A percentile compares a stretch with the other conserved stretches of the same genome.
Conservation (phyloP, 2,329 filamentous ascomycete species). For the Trichophyton schoenleinii region DNA sequence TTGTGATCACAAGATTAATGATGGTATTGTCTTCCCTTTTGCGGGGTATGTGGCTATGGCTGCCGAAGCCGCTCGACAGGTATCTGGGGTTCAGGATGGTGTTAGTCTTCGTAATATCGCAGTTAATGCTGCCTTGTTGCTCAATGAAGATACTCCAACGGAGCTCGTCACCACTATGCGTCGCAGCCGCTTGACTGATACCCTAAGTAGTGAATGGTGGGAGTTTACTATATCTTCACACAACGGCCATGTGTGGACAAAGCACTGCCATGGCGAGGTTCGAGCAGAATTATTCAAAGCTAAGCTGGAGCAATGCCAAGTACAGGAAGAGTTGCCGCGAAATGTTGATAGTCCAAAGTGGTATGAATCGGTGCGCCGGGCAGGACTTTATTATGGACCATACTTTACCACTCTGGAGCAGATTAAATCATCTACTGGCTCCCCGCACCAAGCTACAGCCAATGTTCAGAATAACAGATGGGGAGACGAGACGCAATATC, state of each 20-base stretch:
- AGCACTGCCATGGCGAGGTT: slow-evolving; percentile 18
- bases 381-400: slow-evolving; percentile 3
- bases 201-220: neutral
- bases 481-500: neutral
- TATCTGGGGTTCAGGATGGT: neutral
- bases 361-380: neutral
- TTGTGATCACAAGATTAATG: slow-evolving; percentile 30
- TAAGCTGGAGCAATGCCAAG: neutral
- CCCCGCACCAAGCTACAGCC: neutral
- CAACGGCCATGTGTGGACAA: slow-evolving; percentile 14
- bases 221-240: slow-evolving; percentile 15
- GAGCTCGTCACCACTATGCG: slow-evolving; percentile 17
- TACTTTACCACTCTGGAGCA: neutral
- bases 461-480: neutral
- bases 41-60: slow-evolving; percentile 34
- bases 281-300: neutral
- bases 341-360: neutral
- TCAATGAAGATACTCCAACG: slow-evolving; percentile 11
- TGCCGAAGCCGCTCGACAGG: slow-evolving; percentile 26
- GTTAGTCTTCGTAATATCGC: slow-evolving; percentile 13
- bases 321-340: neutral
- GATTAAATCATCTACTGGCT: neutral
- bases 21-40: slow-evolving; percentile 30
- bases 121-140: slow-evolving; percentile 15
- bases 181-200: neutral